phyloP scores from a whole-genome alignment of 306 rosid species.

The Lathyrus tuberosus region DNA sequence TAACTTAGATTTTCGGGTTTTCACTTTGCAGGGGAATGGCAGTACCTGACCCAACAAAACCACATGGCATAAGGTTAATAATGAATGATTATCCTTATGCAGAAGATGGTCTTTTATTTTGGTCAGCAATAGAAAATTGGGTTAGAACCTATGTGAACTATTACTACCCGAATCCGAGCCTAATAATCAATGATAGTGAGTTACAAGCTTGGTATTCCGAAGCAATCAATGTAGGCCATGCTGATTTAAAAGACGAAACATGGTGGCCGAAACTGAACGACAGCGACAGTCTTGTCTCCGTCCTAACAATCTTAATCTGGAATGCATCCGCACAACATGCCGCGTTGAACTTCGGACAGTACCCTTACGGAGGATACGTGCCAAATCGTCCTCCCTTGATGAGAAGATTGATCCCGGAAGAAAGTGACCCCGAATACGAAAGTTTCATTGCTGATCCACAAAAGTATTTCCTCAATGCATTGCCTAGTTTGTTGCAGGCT shows the following conservation, averaged over 20 bases:
- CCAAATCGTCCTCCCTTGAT: slow-evolving; percentile 91
- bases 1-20: slow-evolving; percentile 29
- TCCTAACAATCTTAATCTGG: slow-evolving; percentile 85
- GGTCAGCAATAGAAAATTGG: slow-evolving; percentile 90
- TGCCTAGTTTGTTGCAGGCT: slow-evolving; percentile 75
- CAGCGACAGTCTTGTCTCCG: slow-evolving; percentile 60
- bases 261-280: slow-evolving; percentile 87
- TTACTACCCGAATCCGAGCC: slow-evolving; percentile 69
- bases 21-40: slow-evolving; percentile 73
- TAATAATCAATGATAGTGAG: slow-evolving; percentile 65
- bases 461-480: slow-evolving; percentile 63
- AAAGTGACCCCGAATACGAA: slow-evolving; percentile 67
- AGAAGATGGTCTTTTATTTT: slow-evolving; percentile 75
- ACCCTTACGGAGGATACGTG: slow-evolving; percentile 92
- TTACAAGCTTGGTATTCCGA: slow-evolving; percentile 87
- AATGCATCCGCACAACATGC: slow-evolving; percentile 95
- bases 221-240: slow-evolving; percentile 91
- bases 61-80: slow-evolving; percentile 78
- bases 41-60: slow-evolving; percentile 77
- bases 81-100: slow-evolving; percentile 92
- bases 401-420: slow-evolving; percentile 81
- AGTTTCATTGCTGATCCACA: slow-evolving; percentile 81
- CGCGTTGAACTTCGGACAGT: slow-evolving; percentile 95
- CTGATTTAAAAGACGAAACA: slow-evolving; percentile 60
- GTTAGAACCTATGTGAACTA: slow-evolving; percentile 69